Percentiles rank a stretch among this genome's conserved stretches.
phyloP scores from a whole-genome alignment of 768 basidiomycete species.

The Rhizopogon sp. region DNA sequence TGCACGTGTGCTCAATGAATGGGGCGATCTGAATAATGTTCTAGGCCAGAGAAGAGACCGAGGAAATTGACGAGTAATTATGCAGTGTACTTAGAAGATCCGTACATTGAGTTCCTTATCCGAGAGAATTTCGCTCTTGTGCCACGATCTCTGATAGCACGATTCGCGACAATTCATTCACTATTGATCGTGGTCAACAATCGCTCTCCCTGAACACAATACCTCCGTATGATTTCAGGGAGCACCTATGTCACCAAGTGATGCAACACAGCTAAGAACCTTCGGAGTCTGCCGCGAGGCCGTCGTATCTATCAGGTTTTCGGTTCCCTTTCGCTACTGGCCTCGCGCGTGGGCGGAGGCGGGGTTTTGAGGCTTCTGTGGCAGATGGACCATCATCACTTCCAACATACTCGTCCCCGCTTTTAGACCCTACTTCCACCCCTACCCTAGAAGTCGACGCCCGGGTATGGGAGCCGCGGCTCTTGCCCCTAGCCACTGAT shows the following conservation, averaged over 20 bases:
- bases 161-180: background rate
- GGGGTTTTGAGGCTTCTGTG: slow-evolving; percentile 14
- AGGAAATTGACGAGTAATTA: slow-evolving; percentile 28
- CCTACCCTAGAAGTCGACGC: background rate
- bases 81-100: slow-evolving; percentile 11
- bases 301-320: slow-evolving; percentile 1
- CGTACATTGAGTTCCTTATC: slow-evolving; percentile 10
- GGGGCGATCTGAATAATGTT: background rate
- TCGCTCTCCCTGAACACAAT: too few species aligned
- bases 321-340: slow-evolving; percentile 12
- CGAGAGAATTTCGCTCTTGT: background rate
- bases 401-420: slow-evolving; percentile 14
- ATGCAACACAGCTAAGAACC: background rate
- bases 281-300: background rate
- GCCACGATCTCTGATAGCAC: background rate
- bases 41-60: slow-evolving; percentile 34
- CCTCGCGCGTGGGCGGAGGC: slow-evolving; percentile 39
- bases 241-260: background rate
- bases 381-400: slow-evolving; percentile 4
- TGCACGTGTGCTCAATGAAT: background rate
- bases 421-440: slow-evolving; percentile 11
- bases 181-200: too few species aligned
- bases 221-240: background rate
- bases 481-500: background rate
- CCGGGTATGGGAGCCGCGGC: background rate